Conservation (phyloP, 106 monocot genomes). For the Ottelia alismoides region DNA sequence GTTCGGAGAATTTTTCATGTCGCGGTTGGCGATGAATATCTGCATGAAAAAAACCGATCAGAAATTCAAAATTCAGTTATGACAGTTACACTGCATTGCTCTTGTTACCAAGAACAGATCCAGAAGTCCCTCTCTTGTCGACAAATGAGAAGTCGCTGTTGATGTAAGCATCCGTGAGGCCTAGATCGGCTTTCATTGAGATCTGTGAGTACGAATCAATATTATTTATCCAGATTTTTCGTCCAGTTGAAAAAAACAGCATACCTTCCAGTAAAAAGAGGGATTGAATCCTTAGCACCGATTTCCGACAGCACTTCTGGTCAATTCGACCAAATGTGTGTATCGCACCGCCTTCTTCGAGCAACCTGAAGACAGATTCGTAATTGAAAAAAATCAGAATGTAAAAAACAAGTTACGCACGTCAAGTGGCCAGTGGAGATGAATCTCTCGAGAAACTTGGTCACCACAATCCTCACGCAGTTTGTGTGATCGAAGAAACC, state of each 20-base stretch:
- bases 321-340: slow-evolving; percentile 50
- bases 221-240: no score
- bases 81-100: not conserved
- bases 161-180: slow-evolving; percentile 93
- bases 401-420: no score
- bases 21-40: slow-evolving; percentile 87
- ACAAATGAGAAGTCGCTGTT: slow-evolving; percentile 76
- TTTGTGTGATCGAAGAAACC: no score
- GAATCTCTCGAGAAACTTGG: no score
- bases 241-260: no score
- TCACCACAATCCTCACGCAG: no score
- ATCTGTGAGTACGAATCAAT: no score
- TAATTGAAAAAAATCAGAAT: no score
- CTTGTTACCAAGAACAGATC: slow-evolving; percentile 51
- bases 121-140: slow-evolving; percentile 70
- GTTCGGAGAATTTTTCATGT: slow-evolving; percentile 27
- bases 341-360: slow-evolving; percentile 84
- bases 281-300: slow-evolving; percentile 70
- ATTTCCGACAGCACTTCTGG: slow-evolving; percentile 29
- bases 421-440: no score
- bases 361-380: slow-evolving; percentile 56
- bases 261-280: slow-evolving; percentile 95
- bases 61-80: not conserved
- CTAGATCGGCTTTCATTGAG: slow-evolving; percentile 87
- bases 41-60: slow-evolving; percentile 26